A percentile compares a stretch with the other conserved stretches of the same genome.
Conservation (phyloP, 305 asterid genomes). For the Coffea humblotiana region DNA sequence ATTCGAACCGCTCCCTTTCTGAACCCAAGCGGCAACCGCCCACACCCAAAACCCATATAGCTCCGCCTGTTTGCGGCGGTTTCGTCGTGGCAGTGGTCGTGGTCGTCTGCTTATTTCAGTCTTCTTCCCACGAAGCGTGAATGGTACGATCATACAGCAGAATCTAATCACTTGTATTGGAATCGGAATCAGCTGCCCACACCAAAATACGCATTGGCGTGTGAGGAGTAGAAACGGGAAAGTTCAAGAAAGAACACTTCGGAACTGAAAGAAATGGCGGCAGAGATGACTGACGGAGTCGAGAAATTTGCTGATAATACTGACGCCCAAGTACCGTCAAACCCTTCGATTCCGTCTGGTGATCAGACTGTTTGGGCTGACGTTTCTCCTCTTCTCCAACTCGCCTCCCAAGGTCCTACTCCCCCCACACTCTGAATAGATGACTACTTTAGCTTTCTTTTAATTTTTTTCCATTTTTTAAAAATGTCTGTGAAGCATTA, state of each 20-base stretch:
- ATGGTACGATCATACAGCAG: background rate
- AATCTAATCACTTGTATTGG: too few species aligned
- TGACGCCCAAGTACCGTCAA: slow-evolving; percentile 33
- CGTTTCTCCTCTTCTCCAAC: slow-evolving; percentile 63
- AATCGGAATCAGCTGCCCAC: too few species aligned
- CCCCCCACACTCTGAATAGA: background rate
- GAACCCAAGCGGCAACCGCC: background rate
- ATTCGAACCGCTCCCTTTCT: background rate
- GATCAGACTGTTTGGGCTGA: slow-evolving; percentile 82
- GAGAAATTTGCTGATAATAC: slow-evolving; percentile 27
- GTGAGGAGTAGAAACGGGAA: background rate
- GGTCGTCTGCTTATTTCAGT: background rate
- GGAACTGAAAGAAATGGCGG: slow-evolving; percentile 16
- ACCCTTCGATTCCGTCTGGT: slow-evolving; percentile 65
- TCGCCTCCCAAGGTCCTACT: slow-evolving; percentile 50
- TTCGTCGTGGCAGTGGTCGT: background rate
- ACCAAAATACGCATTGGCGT: background rate
- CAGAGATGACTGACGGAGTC: slow-evolving; percentile 23
- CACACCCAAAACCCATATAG: background rate
- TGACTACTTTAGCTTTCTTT: too few species aligned
- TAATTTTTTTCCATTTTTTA: background rate
- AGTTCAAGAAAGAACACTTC: background rate
- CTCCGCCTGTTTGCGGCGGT: background rate
- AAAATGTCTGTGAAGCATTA: background rate
- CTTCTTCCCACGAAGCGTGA: slow-evolving; percentile 4